Evolutionary conservation across 257 asterid genomes (phyloP).

Genomic region (Solanum peruvianum): DNA sequence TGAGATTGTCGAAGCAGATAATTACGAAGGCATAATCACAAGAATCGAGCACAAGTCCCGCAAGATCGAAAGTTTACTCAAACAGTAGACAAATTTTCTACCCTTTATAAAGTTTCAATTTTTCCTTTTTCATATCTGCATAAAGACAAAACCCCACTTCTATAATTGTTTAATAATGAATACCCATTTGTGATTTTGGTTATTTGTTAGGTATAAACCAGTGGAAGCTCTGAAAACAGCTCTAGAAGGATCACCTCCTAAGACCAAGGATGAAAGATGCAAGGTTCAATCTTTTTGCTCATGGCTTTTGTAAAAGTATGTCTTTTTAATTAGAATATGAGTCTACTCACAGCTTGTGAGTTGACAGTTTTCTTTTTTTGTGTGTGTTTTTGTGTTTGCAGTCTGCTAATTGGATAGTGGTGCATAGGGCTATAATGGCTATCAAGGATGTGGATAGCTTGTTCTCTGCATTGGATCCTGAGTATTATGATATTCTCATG

Average conservation of each 20-base stretch:
- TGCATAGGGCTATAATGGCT: constrained; percentile 97
- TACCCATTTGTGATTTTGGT: neutral
- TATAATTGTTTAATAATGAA: neutral
- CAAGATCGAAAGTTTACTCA: constrained; percentile 97
- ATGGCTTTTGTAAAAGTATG: neutral
- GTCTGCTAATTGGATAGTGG: constrained; percentile 98
- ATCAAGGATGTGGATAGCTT: constrained; percentile 85
- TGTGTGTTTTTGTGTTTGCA: constrained; percentile 1
- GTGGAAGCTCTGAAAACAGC: constrained; percentile 97
- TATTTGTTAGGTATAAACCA: constrained; percentile 68
- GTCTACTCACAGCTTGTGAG: neutral
- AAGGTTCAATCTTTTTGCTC: constrained; percentile 33
- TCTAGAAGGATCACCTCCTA: constrained; percentile 93
- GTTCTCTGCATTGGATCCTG: constrained; percentile 84
- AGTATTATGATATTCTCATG: constrained; percentile 93
- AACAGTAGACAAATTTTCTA: constrained; percentile 34
- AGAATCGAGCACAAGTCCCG: constrained; percentile 95
- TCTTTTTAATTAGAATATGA: neutral
- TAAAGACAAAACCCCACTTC: neutral
- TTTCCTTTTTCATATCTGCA: neutral
- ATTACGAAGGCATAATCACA: constrained; percentile 75
- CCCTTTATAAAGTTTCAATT: neutral
- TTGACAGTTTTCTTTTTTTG: neutral
- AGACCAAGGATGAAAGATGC: constrained; percentile 92
- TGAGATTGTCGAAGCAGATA: constrained; percentile 65